Conservation (phyloP, 1,139 yeast species). For the Eremothecium sinecaudum region DNA sequence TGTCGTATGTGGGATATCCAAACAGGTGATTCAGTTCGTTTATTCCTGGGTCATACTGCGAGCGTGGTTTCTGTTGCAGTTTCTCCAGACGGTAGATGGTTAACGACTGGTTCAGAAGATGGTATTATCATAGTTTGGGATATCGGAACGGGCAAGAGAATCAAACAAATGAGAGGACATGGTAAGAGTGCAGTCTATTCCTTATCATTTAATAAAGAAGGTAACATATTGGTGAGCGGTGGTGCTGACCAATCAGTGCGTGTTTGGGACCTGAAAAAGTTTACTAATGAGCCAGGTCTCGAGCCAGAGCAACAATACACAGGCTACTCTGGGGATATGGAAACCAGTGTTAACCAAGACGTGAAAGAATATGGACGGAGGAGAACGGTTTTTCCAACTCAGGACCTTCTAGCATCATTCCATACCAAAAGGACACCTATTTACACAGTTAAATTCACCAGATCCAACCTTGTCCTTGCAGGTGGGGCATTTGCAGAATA, state of each 20-base stretch:
- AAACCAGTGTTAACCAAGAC: conserved; percentile 30
- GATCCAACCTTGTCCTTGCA: conserved; percentile 83
- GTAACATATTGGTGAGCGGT: conserved; percentile 80
- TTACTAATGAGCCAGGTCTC: conserved; percentile 71
- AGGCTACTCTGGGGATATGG: conserved; percentile 32
- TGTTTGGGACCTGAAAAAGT: conserved; percentile 90
- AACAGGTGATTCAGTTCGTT: conserved; percentile 79
- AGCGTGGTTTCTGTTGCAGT: conserved; percentile 80
- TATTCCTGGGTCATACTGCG: conserved; percentile 91
- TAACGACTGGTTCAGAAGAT: conserved; percentile 94
- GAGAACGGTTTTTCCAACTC: conserved; percentile 68
- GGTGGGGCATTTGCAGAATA: conserved; percentile 70
- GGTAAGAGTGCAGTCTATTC: conserved; percentile 83
- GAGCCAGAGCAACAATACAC: conserved; percentile 63
- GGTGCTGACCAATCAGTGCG: conserved; percentile 91
- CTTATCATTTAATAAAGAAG: conserved; percentile 76
- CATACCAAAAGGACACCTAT: conserved; percentile 93
- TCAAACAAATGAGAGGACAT: conserved; percentile 83
- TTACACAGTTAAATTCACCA: conserved; percentile 83
- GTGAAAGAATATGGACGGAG: conserved; percentile 37
- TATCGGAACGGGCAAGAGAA: conserved; percentile 77
- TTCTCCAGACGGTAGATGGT: conserved; percentile 94
- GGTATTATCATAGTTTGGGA: conserved; percentile 89
- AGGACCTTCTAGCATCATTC: conserved; percentile 88
- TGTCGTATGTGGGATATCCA: conserved; percentile 97